Evolutionary conservation across 306 rosid genomes (phyloP).

Genomic region (Begonia peltatifolia): DNA sequence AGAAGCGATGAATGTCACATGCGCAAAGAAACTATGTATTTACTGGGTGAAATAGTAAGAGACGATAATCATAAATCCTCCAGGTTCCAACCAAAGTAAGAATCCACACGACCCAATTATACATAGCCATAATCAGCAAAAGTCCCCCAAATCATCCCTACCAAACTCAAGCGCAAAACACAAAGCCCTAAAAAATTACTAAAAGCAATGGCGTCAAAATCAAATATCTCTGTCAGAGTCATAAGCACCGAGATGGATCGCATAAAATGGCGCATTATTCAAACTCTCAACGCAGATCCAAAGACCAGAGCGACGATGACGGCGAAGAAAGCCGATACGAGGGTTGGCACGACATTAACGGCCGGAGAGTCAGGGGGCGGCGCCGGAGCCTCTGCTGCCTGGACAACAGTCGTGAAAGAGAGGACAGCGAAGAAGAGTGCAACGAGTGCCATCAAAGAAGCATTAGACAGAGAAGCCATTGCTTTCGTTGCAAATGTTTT

Average conservation of each 20-base stretch:
- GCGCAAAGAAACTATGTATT: no score
- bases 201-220: neutral
- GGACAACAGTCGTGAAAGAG: slow-evolving; percentile 20
- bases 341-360: slow-evolving; percentile 31
- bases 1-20: no score
- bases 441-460: slow-evolving; percentile 24
- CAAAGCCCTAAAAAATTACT: no score
- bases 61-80: no score
- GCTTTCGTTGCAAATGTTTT: slow-evolving; percentile 11
- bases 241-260: no score
- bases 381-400: slow-evolving; percentile 59
- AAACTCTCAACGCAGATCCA: slow-evolving; percentile 54
- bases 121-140: no score
- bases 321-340: slow-evolving; percentile 27
- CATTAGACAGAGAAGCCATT: slow-evolving; percentile 63
- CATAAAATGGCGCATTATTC: slow-evolving; percentile 6
- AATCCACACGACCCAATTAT: no score
- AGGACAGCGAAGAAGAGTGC: slow-evolving; percentile 27
- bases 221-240: no score
- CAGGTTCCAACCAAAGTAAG: no score
- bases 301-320: slow-evolving; percentile 39
- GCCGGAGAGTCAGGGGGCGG: slow-evolving; percentile 64
- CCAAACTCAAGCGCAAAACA: no score
- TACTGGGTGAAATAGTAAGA: no score
- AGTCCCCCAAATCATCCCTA: no score